A percentile compares a stretch with the other conserved stretches of the same genome.
These are phyloP conservation scores for Cenchrus purpureus DNA, from an alignment of 176 grass and related monocot species.

Conservation along the genomic window DNA sequence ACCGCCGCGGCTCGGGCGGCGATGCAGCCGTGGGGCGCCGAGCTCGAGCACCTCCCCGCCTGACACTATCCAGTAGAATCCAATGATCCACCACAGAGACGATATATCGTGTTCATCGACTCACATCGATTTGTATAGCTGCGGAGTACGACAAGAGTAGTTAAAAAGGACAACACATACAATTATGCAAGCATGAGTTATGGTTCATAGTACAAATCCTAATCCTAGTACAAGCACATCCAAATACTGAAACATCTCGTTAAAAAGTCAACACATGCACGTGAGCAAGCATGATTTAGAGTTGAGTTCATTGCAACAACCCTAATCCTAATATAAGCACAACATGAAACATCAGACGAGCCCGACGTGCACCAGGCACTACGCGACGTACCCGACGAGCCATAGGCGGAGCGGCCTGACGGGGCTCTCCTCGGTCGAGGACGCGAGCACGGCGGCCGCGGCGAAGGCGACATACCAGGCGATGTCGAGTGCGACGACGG, in stretches of 20 bases:
- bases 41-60: slow-evolving; percentile 70
- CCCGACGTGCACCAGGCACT: slow-evolving; percentile 86
- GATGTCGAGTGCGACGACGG: slow-evolving; percentile 37
- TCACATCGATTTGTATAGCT: slow-evolving; percentile 73
- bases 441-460: slow-evolving; percentile 61
- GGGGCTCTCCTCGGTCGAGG: slow-evolving; percentile 62
- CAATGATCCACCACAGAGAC: slow-evolving; percentile 95
- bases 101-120: slow-evolving; percentile 81
- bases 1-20: too few relatives aligned
- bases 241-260: too few relatives aligned
- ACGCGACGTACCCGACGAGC: slow-evolving; percentile 68
- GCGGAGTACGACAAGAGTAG: slow-evolving; percentile 6
- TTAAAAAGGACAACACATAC: background rate
- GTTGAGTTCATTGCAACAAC: slow-evolving; percentile 19
- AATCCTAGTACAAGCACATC: slow-evolving; percentile 4
- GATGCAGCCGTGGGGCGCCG: slow-evolving; percentile 77
- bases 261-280: background rate
- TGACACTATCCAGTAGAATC: slow-evolving; percentile 89
- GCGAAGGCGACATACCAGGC: slow-evolving; percentile 74
- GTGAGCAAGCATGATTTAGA: background rate
- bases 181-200: background rate
- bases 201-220: slow-evolving; percentile 31
- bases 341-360: slow-evolving; percentile 49
- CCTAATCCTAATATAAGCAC: slow-evolving; percentile 21
- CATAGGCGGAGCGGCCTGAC: slow-evolving; percentile 74